A percentile compares a stretch with the other conserved stretches of the same genome.
phyloP scores from a whole-genome alignment of 140 eudicot species.

The Oenanthe javanica region DNA sequence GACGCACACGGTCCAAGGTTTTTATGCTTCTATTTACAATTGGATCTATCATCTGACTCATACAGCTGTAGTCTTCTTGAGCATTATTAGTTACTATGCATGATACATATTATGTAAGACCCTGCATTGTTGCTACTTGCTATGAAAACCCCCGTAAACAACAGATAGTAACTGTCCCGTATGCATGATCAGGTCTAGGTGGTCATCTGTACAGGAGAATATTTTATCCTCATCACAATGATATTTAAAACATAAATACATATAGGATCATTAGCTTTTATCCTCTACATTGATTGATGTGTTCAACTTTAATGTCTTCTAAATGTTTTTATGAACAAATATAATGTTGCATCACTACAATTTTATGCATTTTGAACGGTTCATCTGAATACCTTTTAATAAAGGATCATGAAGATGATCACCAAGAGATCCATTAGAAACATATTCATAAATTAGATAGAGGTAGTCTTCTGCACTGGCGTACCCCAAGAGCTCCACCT shows the following conservation, averaged over 20 bases:
- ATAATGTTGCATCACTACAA: background rate
- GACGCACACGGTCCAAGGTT: too few species aligned
- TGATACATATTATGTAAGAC: too few species aligned
- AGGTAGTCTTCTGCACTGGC: constrained; percentile 82
- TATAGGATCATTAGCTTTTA: too few species aligned
- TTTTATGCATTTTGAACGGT: background rate
- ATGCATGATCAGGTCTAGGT: too few species aligned
- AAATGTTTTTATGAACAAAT: background rate
- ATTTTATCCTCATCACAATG: background rate
- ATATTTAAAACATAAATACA: too few species aligned
- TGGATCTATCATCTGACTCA: background rate
- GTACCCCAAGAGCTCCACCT: constrained; percentile 85
- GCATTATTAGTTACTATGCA: too few species aligned
- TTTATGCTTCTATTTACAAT: background rate
- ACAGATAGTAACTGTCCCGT: too few species aligned
- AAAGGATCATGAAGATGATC: constrained; percentile 85
- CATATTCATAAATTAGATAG: constrained; percentile 65
- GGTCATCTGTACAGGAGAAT: too few species aligned
- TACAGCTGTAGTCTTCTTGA: too few species aligned
- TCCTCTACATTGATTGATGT: background rate
- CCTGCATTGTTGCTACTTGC: too few species aligned
- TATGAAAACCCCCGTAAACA: too few species aligned
- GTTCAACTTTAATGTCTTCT: background rate
- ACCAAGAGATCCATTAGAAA: constrained; percentile 69
- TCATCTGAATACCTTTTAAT: constrained; percentile 46